Base-by-base conservation (phyloP, 371 early-diverging fungal genomes). In the Fennellomyces sp. region DNA sequence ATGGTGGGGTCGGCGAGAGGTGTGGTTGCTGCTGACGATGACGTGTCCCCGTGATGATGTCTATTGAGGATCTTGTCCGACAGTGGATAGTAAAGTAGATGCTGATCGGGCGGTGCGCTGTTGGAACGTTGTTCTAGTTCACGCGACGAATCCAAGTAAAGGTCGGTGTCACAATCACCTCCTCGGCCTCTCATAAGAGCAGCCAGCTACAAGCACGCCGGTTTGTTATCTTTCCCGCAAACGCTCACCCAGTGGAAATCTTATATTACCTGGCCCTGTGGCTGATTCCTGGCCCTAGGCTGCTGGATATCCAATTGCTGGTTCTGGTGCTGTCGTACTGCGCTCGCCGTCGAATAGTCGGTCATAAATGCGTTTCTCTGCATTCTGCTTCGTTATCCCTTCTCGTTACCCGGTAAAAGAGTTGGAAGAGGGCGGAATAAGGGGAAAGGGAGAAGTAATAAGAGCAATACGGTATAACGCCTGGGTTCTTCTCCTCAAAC, bases 241-340 rank as follows among this genome's bases (percentile, higher is more conserved):
- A n/a, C n/a, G n/a, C n/a, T n/a, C n/a, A n/a, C n/a, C n/a, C n/a
- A n/a, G n/a, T n/a, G n/a, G n/a, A n/a, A n/a, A n/a, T n/a, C n/a
- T n/a, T n/a, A n/a, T n/a, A n/a, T 56, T 62, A 66, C 67, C 63
- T 66, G 67, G 26, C 62, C 62, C 50, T 66, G 67, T 23, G 67
- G 67, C 51, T 66, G 67, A 33, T 58, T 66, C 50, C 67, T 52
- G n/a, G 67, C 67, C 51, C 59, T 60, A 5, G 67, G 67, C 28
- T 66, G 67, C 45, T 66, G 67, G 19, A 66, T 61, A 50, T 62
- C 67, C 19, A 54, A 56, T 54, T 63, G 64, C 31, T 25, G 52
- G 3, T 26, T 36, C n/a, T 21, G 54, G 8, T 33, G 53, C 19
- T 52, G 53, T 31, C 25, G 13, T 31, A 30, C 27, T 54, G 55